Evolutionary conservation across 345 rosid genomes (phyloP), one percentile per base, ranked within the genome.

Genomic region (Arabis hirsuta): DNA sequence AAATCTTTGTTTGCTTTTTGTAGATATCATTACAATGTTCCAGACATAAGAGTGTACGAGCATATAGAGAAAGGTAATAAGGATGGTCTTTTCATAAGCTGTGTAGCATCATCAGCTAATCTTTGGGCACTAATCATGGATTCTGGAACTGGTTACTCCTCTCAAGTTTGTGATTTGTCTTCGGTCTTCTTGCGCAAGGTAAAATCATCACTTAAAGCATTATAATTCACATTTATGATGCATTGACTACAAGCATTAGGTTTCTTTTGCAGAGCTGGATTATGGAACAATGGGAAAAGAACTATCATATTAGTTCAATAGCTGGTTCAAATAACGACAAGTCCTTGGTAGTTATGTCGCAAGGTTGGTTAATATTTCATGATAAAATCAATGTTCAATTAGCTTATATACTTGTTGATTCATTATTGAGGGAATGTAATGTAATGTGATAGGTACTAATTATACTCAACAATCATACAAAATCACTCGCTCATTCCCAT

Each of bases 241-340:
- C 32, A 29, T 29, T 29, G 32, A 29, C 32, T 29, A 29, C 5
- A 58, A 72, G 39, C 63, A 43, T 27, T 55, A n/a, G 22, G 43
- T 3, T 32, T 3, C 22, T 36, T 74, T 65, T 11, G 73, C 84
- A 93, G 98, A 92, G 89, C 62, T 94, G 98, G 98, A 94, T 94
- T 59, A 88, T 94, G 98, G 98, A 91, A 63, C 97, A 94, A 51
- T 94, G 98, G 98, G 98, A 93, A 78, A 93, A 84, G 73, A 93
- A 88, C 67, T 94, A 78, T 73, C 91, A 94, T 73, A 94, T 94
- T 62, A 94, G 91, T 77, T 86, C 97, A 16, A 88, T 94, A 58
- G 97, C 98, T 46, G 98, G 98, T 67, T 85, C 98, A 41, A 76
- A 56, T 76, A 94, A 94, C 58, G 98, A 95, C 41, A 91, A 90